A percentile compares a stretch with the other conserved stretches of the same genome.
These are phyloP conservation scores for Pseudevernia furfuracea DNA, from an alignment of 495 filamentous ascomycete genomes.

Conservation along the genomic window DNA sequence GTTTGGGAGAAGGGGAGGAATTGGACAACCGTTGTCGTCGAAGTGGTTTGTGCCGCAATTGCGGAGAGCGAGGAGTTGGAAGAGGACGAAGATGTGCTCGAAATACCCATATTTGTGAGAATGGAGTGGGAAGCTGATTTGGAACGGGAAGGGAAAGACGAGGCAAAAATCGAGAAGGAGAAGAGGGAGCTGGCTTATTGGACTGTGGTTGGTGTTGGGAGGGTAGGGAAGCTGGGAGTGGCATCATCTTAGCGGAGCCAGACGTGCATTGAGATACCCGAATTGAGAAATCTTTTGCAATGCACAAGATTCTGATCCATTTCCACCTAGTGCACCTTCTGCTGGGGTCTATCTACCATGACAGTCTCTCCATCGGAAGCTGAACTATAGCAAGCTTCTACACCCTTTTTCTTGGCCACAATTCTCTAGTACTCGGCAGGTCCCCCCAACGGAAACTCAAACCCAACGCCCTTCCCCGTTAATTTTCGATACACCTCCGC, in stretches of 20 bases:
- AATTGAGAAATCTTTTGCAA: neutral
- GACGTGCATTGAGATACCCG: neutral
- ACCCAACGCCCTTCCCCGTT: conserved; percentile 86
- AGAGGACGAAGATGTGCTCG: conserved; percentile 81
- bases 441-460: conserved; percentile 91
- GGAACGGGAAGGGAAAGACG: conserved; percentile 50
- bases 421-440: conserved; percentile 65
- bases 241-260: conserved; percentile 5
- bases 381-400: neutral
- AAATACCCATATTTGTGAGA: conserved; percentile 89
- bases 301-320: neutral
- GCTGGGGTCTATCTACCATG: neutral
- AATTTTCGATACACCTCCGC: conserved; percentile 95
- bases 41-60: conserved; percentile 67
- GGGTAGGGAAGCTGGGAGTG: conserved; percentile 43
- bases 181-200: conserved; percentile 88
- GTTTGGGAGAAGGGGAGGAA: conserved; percentile 93
- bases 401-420: neutral
- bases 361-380: neutral
- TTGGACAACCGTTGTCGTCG: conserved; percentile 85
- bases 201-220: conserved; percentile 84
- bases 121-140: conserved; percentile 85
- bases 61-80: conserved; percentile 26
- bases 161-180: conserved; percentile 38
- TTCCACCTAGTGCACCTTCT: neutral